phyloP scores from a whole-genome alignment of 1,139 yeast genomes.

The Yamadazyma blattariae region DNA sequence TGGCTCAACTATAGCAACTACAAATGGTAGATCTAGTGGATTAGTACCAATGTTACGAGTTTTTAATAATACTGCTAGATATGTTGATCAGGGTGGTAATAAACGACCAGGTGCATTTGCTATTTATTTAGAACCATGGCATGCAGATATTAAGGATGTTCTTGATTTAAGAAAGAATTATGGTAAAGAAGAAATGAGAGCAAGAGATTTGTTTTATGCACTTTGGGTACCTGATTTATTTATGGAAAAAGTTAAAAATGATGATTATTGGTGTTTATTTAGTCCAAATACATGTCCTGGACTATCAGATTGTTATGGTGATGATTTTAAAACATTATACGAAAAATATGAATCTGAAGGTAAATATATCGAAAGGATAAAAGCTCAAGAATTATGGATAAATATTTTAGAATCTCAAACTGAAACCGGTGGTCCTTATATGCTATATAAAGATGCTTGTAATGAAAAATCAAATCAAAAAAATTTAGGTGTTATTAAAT shows the following conservation, averaged over 20 bases:
- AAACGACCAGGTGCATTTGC: constrained; percentile 65
- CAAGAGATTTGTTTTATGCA: constrained; percentile 56
- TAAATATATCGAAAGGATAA: constrained; percentile 32
- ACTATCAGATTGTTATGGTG: constrained; percentile 48
- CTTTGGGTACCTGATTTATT: constrained; percentile 61
- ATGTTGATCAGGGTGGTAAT: constrained; percentile 63
- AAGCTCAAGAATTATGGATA: constrained; percentile 55
- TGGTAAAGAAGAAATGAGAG: constrained; percentile 55
- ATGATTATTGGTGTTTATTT: constrained; percentile 52
- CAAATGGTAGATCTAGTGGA: constrained; percentile 57
- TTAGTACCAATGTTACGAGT: constrained; percentile 59
- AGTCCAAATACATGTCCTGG: constrained; percentile 57
- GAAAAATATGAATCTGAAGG: constrained; percentile 44
- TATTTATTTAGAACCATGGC: constrained; percentile 63
- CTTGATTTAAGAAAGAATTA: constrained; percentile 53
- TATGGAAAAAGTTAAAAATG: constrained; percentile 50
- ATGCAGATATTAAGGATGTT: constrained; percentile 52
- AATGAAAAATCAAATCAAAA: constrained; percentile 53
- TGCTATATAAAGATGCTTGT: constrained; percentile 58
- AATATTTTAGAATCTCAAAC: constrained; percentile 55
- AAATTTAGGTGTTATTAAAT: constrained; percentile 54
- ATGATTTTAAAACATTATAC: constrained; percentile 45
- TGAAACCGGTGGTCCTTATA: constrained; percentile 60
- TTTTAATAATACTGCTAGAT: constrained; percentile 57
- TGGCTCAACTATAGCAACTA: constrained; percentile 51